Percentiles rank a stretch among this genome's conserved stretches.
Conservation (phyloP, 2,329 filamentous ascomycete genomes). For the Coleophoma crateriformis region DNA sequence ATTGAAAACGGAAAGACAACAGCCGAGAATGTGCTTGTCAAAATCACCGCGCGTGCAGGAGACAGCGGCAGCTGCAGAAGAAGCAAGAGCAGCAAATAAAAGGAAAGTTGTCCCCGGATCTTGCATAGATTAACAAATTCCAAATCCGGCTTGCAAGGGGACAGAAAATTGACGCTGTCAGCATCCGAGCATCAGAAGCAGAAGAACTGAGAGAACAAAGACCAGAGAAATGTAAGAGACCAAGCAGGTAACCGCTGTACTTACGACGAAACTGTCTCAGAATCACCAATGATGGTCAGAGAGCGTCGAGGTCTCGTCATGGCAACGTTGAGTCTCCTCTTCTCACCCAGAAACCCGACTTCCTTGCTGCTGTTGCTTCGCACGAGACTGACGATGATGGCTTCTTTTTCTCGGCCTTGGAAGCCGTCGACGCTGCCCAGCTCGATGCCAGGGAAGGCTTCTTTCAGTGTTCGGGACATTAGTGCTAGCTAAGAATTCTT, state of each 20-base stretch:
- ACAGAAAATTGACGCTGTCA: too few species aligned
- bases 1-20: too few species aligned
- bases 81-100: constrained; percentile 1
- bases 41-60: neutral
- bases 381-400: constrained; percentile 88
- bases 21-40: too few species aligned
- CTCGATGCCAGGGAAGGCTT: constrained; percentile 77
- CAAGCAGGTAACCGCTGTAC: constrained; percentile 30
- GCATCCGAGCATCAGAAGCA: too few species aligned
- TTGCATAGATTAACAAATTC: too few species aligned
- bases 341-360: constrained; percentile 90
- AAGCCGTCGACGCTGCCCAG: constrained; percentile 97
- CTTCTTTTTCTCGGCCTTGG: constrained; percentile 95
- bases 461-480: constrained; percentile 70
- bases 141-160: too few species aligned
- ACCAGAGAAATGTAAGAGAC: too few species aligned
- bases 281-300: constrained; percentile 86
- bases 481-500: constrained; percentile 56
- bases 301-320: constrained; percentile 95
- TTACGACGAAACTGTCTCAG: constrained; percentile 81
- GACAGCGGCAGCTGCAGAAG: neutral
- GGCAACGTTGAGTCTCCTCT: constrained; percentile 87
- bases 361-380: constrained; percentile 82
- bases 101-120: too few species aligned
- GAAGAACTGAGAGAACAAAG: too few species aligned